Evolutionary conservation across 306 rosid species (phyloP), one percentile per base, ranked within the genome.

Genomic region (Inga laurina): DNA sequence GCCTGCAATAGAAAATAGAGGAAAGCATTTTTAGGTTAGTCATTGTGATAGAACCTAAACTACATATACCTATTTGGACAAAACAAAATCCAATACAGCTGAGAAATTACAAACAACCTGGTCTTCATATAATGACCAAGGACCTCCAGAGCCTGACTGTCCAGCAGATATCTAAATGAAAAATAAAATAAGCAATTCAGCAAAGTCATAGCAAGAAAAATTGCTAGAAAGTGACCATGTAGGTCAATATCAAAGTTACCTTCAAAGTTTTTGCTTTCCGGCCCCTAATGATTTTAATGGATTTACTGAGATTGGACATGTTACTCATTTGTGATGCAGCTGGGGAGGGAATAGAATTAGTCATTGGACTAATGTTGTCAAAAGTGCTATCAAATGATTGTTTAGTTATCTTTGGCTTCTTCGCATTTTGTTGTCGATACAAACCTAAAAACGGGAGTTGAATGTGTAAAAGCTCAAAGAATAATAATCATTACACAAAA

Each of bases 261-360:
- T 91, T 94, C 22, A 81, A 64, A 1, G 82, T 72, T 83, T 91
- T 94, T 22, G 92, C 72, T 82, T 91, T 94, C 72, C 94, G 89
- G 54, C 91, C 93, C 90, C 90, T 91, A 49, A 92, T 89, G 87
- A 91, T 86, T 84, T 87, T 94, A 49, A 92, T 88, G 82, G 92
- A 83, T 84, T 91, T 94, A 88, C 84, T 90, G 27, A 89, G 78
- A 86, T 87, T 91, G 54, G 94, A 81, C 93, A 92, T 89, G 84
- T 92, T 90, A 90, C 93, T 90, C 88, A 90, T 91, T 88, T 90
- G 98, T 59, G 97, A 88, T 21, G 95, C 92, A 75, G 86, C 98
- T 8, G 97, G 97, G 52, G 98, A 94, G 82, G 98, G 93, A 82
- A 92, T 68, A 78, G 97, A 92, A 76, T 95, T 93, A 71, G 86